Conservation (phyloP, 345 rosid species). For the Brassica cretica region DNA sequence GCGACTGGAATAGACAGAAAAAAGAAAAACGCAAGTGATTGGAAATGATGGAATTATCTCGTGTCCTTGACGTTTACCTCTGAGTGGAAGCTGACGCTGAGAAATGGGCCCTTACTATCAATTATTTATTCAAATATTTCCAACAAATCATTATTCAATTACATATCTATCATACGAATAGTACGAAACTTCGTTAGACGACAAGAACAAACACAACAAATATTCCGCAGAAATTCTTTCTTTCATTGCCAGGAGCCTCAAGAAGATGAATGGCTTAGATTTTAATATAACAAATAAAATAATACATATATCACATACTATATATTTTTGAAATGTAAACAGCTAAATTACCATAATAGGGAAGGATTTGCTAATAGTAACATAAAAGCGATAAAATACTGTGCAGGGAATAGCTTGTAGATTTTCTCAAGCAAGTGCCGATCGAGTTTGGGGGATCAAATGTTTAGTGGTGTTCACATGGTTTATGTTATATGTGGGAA, state of each 20-base stretch:
- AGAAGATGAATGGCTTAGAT: background rate
- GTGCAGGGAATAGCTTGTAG: background rate
- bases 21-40: constrained; percentile 27
- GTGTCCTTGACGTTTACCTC: constrained; percentile 58
- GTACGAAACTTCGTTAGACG: constrained; percentile 13
- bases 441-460: constrained; percentile 23
- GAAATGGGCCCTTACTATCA: constrained; percentile 34
- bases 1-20: constrained; percentile 21
- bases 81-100: constrained; percentile 51
- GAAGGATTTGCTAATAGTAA: background rate
- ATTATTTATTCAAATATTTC: constrained; percentile 27
- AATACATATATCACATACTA: background rate
- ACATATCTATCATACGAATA: constrained; percentile 24
- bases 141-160: constrained; percentile 20
- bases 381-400: background rate
- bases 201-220: constrained; percentile 35
- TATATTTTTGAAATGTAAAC: background rate
- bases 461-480: constrained; percentile 16
- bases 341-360: too few relatives aligned
- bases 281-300: background rate
- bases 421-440: constrained; percentile 5
- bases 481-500: background rate
- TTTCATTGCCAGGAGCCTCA: constrained; percentile 22
- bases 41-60: constrained; percentile 36
- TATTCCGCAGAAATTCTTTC: constrained; percentile 16